Conservation (phyloP, 192 early-diverging fungal species). For the Phlyctochytrium arcticum region DNA sequence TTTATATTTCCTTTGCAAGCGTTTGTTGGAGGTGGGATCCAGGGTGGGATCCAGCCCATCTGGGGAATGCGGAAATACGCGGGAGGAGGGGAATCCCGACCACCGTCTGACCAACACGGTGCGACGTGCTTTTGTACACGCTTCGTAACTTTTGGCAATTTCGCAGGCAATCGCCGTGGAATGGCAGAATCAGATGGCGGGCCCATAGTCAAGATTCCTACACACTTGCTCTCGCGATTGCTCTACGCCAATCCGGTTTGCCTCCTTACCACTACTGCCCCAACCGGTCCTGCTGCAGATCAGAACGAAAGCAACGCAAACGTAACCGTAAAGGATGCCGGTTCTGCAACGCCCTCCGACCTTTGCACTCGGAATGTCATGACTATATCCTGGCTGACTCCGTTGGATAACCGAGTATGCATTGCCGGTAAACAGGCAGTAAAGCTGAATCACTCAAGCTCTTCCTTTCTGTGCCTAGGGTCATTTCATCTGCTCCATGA, state of each 20-base stretch:
- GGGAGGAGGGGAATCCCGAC: no score
- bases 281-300: neutral
- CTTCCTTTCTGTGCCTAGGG: constrained; percentile 4
- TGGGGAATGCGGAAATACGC: no score
- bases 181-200: no score
- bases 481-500: constrained; percentile 35
- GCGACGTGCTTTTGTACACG: no score
- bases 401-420: constrained; percentile 33
- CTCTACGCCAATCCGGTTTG: constrained; percentile 42
- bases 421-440: neutral
- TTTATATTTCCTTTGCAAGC: no score
- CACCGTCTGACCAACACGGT: no score
- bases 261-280: constrained; percentile 23
- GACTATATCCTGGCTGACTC: constrained; percentile 41
- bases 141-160: no score
- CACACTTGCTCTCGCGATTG: constrained; percentile 36
- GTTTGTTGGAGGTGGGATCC: no score
- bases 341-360: neutral
- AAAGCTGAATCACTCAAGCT: no score
- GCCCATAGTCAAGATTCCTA: constrained; percentile 12
- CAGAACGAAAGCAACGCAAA: neutral
- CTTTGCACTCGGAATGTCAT: constrained; percentile 28
- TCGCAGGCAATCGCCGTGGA: no score
- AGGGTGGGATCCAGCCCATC: no score
- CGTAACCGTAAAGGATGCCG: neutral